Conservation (phyloP, 495 filamentous ascomycete species). For the Talaromyces nanjingensis region DNA sequence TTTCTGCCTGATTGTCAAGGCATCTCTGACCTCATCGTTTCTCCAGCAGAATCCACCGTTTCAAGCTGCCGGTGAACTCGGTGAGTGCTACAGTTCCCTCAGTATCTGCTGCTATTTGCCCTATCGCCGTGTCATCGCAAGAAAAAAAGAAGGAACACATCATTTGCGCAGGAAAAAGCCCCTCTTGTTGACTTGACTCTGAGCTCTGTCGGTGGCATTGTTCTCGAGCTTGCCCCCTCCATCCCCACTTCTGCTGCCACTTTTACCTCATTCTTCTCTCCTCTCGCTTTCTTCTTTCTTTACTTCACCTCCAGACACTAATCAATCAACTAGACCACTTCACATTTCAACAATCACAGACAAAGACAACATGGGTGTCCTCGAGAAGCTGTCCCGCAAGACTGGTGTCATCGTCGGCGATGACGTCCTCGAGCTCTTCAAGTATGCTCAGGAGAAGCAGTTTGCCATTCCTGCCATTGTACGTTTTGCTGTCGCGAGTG, state of each 20-base stretch:
- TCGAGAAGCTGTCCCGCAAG: constrained; percentile 67
- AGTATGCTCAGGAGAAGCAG: constrained; percentile 73
- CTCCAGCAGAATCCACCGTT: constrained; percentile 9
- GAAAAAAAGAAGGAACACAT: not conserved
- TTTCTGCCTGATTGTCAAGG: not conserved
- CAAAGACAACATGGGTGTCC: constrained; percentile 48
- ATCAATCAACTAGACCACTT: not conserved
- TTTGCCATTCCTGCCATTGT: constrained; percentile 92
- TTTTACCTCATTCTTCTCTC: constrained; percentile 9
- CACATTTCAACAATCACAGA: constrained; percentile 1
- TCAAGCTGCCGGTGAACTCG: constrained; percentile 19
- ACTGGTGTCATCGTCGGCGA: constrained; percentile 81
- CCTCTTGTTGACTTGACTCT: not conserved
- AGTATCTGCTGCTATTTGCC: not conserved
- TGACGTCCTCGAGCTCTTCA: constrained; percentile 73
- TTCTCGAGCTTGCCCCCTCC: constrained; percentile 13
- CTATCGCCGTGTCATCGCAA: not conserved
- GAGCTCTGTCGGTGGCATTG: not conserved
- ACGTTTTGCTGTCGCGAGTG: constrained; percentile 17
- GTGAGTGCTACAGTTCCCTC: constrained; percentile 15
- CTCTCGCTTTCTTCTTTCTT: constrained; percentile 8
- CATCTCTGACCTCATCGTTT: constrained; percentile 20
- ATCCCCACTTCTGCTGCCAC: constrained; percentile 11
- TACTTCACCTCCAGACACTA: constrained; percentile 10
- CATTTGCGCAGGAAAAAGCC: not conserved